These are phyloP conservation scores for Colletotrichum echinochloae DNA, from an alignment of 2,329 filamentous ascomycete species.

Conservation along the genomic window DNA sequence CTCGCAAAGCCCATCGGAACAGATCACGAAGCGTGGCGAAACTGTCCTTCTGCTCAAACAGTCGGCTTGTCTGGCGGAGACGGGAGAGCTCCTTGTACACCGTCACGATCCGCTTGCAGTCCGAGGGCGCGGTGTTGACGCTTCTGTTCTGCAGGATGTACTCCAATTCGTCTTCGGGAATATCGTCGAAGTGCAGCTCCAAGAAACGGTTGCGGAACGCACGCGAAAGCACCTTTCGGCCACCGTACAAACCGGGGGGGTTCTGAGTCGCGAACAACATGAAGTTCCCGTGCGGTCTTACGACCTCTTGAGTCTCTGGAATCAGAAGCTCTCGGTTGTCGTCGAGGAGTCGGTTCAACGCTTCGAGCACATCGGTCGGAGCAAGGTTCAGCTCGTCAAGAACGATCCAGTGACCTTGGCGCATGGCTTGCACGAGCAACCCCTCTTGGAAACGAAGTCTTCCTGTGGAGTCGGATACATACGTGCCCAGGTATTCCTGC, in stretches of 20 bases:
- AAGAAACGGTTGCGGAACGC: constrained; percentile 98
- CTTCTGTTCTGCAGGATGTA: constrained; percentile 91
- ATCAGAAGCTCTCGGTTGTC: constrained; percentile 97
- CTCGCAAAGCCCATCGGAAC: constrained; percentile 92
- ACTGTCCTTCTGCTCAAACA: constrained; percentile 97
- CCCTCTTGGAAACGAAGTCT: constrained; percentile 93
- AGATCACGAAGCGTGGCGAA: constrained; percentile 96
- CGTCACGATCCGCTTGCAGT: constrained; percentile 89
- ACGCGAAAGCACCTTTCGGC: constrained; percentile 90
- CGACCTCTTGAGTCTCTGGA: constrained; percentile 94
- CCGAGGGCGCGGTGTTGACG: constrained; percentile 86
- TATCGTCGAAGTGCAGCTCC: constrained; percentile 97
- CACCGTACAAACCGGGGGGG: constrained; percentile 93
- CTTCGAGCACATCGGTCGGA: constrained; percentile 96
- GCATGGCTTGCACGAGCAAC: constrained; percentile 89
- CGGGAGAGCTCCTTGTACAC: constrained; percentile 95
- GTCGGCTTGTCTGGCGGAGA: constrained; percentile 86
- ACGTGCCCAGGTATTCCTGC: constrained; percentile 97
- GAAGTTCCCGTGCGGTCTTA: constrained; percentile 92
- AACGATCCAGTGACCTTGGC: constrained; percentile 97
- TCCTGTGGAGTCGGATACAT: constrained; percentile 87
- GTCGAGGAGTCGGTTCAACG: constrained; percentile 92
- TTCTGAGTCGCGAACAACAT: constrained; percentile 99
- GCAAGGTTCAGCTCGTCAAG: constrained; percentile 97
- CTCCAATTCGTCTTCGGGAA: constrained; percentile 93